Evolutionary conservation across 805 yeast species (phyloP).

Genomic region (Wickerhamomyces queroliae): DNA sequence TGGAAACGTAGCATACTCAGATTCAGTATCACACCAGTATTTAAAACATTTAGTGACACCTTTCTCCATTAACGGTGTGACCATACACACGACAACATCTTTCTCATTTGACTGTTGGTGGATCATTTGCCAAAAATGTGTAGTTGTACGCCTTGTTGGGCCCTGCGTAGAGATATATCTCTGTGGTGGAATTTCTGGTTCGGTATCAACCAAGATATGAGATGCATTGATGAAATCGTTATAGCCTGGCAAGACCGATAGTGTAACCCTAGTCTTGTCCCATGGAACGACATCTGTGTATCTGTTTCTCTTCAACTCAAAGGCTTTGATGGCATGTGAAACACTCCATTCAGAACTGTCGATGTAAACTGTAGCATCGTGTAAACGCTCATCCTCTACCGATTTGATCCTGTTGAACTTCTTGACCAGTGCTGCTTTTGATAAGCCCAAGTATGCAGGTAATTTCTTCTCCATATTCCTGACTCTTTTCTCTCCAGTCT

Average conservation of each 20-base stretch:
- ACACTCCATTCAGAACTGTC: slow-evolving; percentile 20
- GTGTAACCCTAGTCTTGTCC: slow-evolving; percentile 49
- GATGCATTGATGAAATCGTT: slow-evolving; percentile 85
- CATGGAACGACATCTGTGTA: slow-evolving; percentile 62
- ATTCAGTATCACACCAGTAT: slow-evolving; percentile 63
- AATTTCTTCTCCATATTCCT: background rate
- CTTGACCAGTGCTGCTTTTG: background rate
- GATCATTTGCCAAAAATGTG: slow-evolving; percentile 89
- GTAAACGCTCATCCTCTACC: slow-evolving; percentile 30
- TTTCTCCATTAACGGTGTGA: slow-evolving; percentile 69
- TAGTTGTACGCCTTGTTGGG: slow-evolving; percentile 66
- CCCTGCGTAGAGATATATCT: slow-evolving; percentile 71
- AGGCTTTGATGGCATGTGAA: slow-evolving; percentile 10
- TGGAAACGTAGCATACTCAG: slow-evolving; percentile 13
- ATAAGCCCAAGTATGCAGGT: background rate
- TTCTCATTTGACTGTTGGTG: slow-evolving; percentile 51
- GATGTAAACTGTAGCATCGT: slow-evolving; percentile 28
- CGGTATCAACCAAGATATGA: slow-evolving; percentile 34
- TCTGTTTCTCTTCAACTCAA: slow-evolving; percentile 38
- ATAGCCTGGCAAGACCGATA: slow-evolving; percentile 23
- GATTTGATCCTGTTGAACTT: slow-evolving; percentile 29
- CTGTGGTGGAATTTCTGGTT: slow-evolving; percentile 15
- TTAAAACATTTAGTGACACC: slow-evolving; percentile 71
- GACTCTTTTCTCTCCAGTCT: background rate
- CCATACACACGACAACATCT: slow-evolving; percentile 60